phyloP scores from a whole-genome alignment of 768 basidiomycete genomes.

The Myochromella boudieri region DNA sequence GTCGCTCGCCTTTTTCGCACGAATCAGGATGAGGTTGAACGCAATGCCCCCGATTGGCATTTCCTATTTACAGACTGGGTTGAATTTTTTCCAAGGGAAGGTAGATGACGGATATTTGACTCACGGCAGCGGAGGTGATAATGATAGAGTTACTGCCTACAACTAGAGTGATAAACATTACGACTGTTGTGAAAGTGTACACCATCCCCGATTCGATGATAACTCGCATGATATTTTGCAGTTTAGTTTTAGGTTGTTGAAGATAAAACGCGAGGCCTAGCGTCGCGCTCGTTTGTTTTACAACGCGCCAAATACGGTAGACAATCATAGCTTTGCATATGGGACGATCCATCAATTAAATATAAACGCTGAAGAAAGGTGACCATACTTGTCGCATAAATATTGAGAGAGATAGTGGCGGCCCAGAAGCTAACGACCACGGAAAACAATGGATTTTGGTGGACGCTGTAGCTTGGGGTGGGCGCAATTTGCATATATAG shows the following conservation, averaged over 20 bases:
- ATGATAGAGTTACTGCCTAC: neutral
- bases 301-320: constrained; percentile 29
- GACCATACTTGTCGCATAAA: constrained; percentile 35
- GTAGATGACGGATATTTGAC: too few relatives aligned
- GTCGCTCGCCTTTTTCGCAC: neutral
- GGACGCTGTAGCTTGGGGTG: neutral
- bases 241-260: neutral
- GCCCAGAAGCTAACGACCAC: constrained; percentile 37
- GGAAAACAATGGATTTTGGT: constrained; percentile 20
- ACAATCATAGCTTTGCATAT: constrained; percentile 35
- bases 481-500: neutral
- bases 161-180: neutral
- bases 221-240: constrained; percentile 28
- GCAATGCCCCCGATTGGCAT: neutral
- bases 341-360: too few relatives aligned
- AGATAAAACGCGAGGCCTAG: neutral
- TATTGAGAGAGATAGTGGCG: constrained; percentile 34
- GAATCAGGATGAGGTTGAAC: neutral
- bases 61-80: too few relatives aligned
- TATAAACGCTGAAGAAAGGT: too few relatives aligned
- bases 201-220: constrained; percentile 40
- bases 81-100: too few relatives aligned
- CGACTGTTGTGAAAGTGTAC: constrained; percentile 24
- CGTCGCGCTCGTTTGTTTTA: neutral
- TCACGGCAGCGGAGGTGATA: neutral